Percentiles rank a stretch among this genome's conserved stretches.
These are phyloP conservation scores for Phytophthora sp. DNA, from an alignment of 352 stramenopile genomes.

Conservation along the genomic window DNA sequence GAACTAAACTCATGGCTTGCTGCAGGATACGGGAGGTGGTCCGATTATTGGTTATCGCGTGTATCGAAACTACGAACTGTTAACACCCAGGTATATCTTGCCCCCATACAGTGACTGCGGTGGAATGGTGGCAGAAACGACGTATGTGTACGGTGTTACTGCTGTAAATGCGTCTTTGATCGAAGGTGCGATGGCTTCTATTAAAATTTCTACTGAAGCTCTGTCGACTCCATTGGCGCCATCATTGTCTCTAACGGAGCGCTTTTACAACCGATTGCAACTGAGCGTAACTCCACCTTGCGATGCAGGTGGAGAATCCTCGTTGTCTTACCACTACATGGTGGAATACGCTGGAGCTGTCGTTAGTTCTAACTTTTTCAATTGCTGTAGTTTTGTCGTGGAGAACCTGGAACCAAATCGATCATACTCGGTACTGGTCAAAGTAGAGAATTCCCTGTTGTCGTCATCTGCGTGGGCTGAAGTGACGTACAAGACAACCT, in stretches of 20 bases:
- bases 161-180: conserved; percentile 44
- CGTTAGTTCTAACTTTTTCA: conserved; percentile 37
- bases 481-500: conserved; percentile 33
- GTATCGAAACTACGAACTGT: conserved; percentile 59
- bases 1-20: not conserved
- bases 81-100: conserved; percentile 35
- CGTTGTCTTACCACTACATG: conserved; percentile 47
- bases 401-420: conserved; percentile 24
- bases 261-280: conserved; percentile 41
- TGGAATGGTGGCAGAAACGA: conserved; percentile 34
- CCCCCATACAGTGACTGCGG: conserved; percentile 59
- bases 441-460: conserved; percentile 33
- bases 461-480: conserved; percentile 23
- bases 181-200: conserved; percentile 46
- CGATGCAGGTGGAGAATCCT: conserved; percentile 42
- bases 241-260: conserved; percentile 19
- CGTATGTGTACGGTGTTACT: conserved; percentile 57
- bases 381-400: conserved; percentile 53
- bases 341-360: conserved; percentile 14
- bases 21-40: conserved; percentile 46
- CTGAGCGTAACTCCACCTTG: conserved; percentile 43
- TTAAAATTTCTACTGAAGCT: conserved; percentile 30
- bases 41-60: conserved; percentile 57
- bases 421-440: conserved; percentile 43
- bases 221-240: conserved; percentile 42